These are phyloP conservation scores for Aspergillus nomiae DNA, from an alignment of 2,329 filamentous ascomycete species.

Conservation along the genomic window DNA sequence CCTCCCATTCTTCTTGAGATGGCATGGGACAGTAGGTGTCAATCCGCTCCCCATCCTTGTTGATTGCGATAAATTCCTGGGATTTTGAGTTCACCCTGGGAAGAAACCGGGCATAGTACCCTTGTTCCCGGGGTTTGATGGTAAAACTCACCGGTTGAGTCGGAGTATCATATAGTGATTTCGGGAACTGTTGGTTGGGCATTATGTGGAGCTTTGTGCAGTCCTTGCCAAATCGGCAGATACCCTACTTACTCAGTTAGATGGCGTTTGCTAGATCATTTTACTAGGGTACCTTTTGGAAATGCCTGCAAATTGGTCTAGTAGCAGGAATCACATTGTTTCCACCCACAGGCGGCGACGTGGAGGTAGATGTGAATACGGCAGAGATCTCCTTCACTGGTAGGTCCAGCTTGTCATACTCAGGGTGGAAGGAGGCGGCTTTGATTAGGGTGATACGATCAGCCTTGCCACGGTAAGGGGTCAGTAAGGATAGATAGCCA, in stretches of 20 bases:
- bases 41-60: slow-evolving; percentile 50
- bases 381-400: slow-evolving; percentile 54
- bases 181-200: slow-evolving; percentile 28
- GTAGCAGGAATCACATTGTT: background rate
- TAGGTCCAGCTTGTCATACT: slow-evolving; percentile 57
- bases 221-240: slow-evolving; percentile 33
- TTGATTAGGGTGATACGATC: slow-evolving; percentile 60
- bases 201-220: slow-evolving; percentile 35
- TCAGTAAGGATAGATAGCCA: slow-evolving; percentile 60
- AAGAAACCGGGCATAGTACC: slow-evolving; percentile 23
- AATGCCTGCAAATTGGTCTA: slow-evolving; percentile 34
- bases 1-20: slow-evolving; percentile 37
- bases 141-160: slow-evolving; percentile 16
- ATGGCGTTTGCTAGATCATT: too few species aligned
- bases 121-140: slow-evolving; percentile 19
- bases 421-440: slow-evolving; percentile 53
- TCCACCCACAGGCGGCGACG: slow-evolving; percentile 36
- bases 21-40: slow-evolving; percentile 47
- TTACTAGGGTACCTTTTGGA: slow-evolving; percentile 30
- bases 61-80: slow-evolving; percentile 46
- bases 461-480: slow-evolving; percentile 52
- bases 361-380: slow-evolving; percentile 53
- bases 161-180: slow-evolving; percentile 18
- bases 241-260: slow-evolving; percentile 27
- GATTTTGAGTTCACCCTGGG: slow-evolving; percentile 21